Base-by-base conservation (phyloP, 2,329 filamentous ascomycete genomes). In the Fusarium sp. region DNA sequence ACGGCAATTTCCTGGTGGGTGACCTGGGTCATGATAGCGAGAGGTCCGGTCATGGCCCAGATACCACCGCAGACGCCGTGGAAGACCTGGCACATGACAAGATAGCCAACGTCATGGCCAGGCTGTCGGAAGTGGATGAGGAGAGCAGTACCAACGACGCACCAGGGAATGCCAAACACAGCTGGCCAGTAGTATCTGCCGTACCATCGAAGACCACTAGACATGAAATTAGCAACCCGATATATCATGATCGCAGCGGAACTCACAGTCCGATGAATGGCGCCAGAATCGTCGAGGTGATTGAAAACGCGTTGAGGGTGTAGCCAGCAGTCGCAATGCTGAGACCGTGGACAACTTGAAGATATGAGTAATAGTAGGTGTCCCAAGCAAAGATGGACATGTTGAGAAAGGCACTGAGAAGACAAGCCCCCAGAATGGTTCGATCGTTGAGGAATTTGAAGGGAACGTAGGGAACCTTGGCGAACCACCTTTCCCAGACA, bases 401-500 rank as follows among this genome's bases (percentile, higher is more conserved):
- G 65, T 79, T 80, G 37, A 80, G 70, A 49, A 74, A 71, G 3
- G 66, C 69, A 4, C 74, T 68, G 6, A 80, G 68, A 42, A 75
- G 45, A 56, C 79, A 82, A 6, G 81, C 77, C 2, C 82, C 82
- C 13, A 81, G 67, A 25, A 84, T 77, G 3, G 80, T 83, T 25
- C 76, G 77, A 53, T 81, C 76, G 13, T 73, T 74, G 65, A 85
- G 74, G 54, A 86, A 74, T 45, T 75, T 68, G 68, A 79, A 84
- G 1, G 80, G 82, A 1, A 85, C 61, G 21, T 81, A 75, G 1
- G 67, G 70, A 13, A 78, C 48, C 31, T 58, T 61, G 0, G 87
- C 83, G 46, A 83, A 75, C 50, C 76, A 86, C 27, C 75, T 79
- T 72, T 90, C 87, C 81, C 84, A 88, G 2, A 82, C 55, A 3